Percentiles rank a stretch among this genome's conserved stretches.
Evolutionary conservation across 768 basidiomycete genomes (phyloP).

Genomic region (Podaxis pistillaris): DNA sequence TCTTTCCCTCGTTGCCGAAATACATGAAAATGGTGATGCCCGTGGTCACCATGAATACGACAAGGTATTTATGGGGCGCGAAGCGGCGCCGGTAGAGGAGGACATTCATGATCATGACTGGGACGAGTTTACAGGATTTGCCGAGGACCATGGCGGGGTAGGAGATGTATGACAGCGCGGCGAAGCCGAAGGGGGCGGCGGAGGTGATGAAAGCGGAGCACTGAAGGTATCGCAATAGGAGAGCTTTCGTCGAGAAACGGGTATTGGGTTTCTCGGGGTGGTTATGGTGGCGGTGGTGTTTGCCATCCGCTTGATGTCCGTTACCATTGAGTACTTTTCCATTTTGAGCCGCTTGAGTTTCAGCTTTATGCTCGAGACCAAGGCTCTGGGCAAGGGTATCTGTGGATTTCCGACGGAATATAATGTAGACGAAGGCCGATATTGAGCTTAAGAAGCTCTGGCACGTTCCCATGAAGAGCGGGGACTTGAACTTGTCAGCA

Average conservation of each 20-base stretch:
- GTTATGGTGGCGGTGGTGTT: conserved; percentile 31
- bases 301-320: conserved; percentile 31
- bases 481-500: conserved; percentile 78
- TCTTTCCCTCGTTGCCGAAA: conserved; percentile 61
- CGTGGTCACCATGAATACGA: conserved; percentile 87
- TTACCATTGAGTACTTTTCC: conserved; percentile 28
- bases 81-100: conserved; percentile 91
- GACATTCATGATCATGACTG: conserved; percentile 98
- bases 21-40: conserved; percentile 96
- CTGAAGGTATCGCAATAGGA: conserved; percentile 78
- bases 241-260: conserved; percentile 39
- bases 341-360: conserved; percentile 24
- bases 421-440: conserved; percentile 76
- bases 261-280: conserved; percentile 30
- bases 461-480: conserved; percentile 80
- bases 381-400: conserved; percentile 56
- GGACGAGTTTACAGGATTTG: conserved; percentile 98
- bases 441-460: conserved; percentile 79
- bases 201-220: conserved; percentile 85
- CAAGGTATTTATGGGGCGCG: conserved; percentile 92
- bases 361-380: conserved; percentile 49
- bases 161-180: conserved; percentile 91
- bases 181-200: conserved; percentile 95
- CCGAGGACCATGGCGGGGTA: conserved; percentile 99
- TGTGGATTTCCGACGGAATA: conserved; percentile 53